A percentile compares a stretch with the other conserved stretches of the same genome.
These are phyloP conservation scores for Coemansia sp. DNA, from an alignment of 192 early-diverging fungal species.

Conservation along the genomic window DNA sequence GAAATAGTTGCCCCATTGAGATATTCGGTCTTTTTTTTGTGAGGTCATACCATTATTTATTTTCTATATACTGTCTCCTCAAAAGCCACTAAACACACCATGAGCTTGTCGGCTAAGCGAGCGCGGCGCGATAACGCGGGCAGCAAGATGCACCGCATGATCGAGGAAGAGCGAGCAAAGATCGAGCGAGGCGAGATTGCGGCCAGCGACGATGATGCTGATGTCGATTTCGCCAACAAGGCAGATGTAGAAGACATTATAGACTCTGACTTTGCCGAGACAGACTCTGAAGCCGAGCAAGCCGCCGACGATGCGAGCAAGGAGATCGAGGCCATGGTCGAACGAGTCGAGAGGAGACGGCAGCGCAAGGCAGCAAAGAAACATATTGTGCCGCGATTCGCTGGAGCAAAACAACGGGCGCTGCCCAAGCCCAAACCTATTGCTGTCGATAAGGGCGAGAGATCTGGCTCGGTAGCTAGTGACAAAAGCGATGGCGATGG, in stretches of 20 bases:
- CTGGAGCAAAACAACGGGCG: slow-evolving; percentile 13
- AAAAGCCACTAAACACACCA: not conserved
- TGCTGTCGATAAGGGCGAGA: not conserved
- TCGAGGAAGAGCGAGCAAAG: slow-evolving; percentile 51
- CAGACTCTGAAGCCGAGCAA: slow-evolving; percentile 51
- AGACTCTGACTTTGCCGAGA: slow-evolving; percentile 53
- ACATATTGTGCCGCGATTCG: slow-evolving; percentile 43
- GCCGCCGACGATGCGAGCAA: slow-evolving; percentile 31
- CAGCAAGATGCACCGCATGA: slow-evolving; percentile 50
- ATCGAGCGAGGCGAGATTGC: slow-evolving; percentile 32
- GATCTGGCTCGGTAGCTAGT: not conserved
- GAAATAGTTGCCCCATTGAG: too few relatives aligned
- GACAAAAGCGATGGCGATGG: slow-evolving; percentile 1
- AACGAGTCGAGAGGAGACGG: slow-evolving; percentile 27
- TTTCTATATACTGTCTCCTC: too few relatives aligned
- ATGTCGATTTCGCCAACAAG: slow-evolving; percentile 37
- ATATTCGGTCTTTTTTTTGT: not conserved
- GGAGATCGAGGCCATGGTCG: slow-evolving; percentile 27
- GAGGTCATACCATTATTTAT: too few relatives aligned
- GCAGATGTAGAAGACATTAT: slow-evolving; percentile 44
- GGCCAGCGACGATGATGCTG: slow-evolving; percentile 50
- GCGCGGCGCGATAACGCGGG: slow-evolving; percentile 53
- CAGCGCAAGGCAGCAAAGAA: slow-evolving; percentile 45
- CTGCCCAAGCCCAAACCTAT: not conserved
- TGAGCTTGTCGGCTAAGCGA: slow-evolving; percentile 18